Evolutionary conservation across 2,329 filamentous ascomycete species (phyloP).

Genomic region (Colletotrichum lini): DNA sequence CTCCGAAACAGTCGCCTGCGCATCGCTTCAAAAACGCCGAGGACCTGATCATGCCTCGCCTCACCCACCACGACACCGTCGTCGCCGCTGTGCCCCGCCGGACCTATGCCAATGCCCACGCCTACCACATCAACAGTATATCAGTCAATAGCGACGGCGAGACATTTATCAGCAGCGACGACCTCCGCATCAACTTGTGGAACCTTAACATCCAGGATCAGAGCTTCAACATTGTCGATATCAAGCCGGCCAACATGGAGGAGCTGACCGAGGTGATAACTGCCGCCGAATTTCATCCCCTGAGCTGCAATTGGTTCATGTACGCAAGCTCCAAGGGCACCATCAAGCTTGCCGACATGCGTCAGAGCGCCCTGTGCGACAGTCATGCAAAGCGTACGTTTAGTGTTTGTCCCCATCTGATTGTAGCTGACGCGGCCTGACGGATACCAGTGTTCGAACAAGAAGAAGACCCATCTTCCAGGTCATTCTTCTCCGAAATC

Average conservation of each 20-base stretch:
- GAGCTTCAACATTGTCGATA: slow-evolving; percentile 99
- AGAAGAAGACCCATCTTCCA: slow-evolving; percentile 96
- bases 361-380: slow-evolving; percentile 95
- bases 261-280: slow-evolving; percentile 99
- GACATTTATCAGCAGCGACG: slow-evolving; percentile 99
- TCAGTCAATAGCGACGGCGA: slow-evolving; percentile 99
- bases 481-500: slow-evolving; percentile 99
- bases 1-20: slow-evolving; percentile 79
- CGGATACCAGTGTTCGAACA: slow-evolving; percentile 88
- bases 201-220: slow-evolving; percentile 99
- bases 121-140: slow-evolving; percentile 99
- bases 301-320: slow-evolving; percentile 99
- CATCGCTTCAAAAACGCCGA: slow-evolving; percentile 83
- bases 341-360: slow-evolving; percentile 99
- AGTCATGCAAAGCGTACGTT: slow-evolving; percentile 92
- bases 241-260: slow-evolving; percentile 99
- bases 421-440: not conserved
- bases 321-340: slow-evolving; percentile 99
- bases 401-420: not conserved
- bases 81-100: slow-evolving; percentile 95
- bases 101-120: slow-evolving; percentile 98
- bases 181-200: slow-evolving; percentile 98
- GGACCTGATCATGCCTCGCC: slow-evolving; percentile 91
- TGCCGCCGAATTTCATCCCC: slow-evolving; percentile 95
- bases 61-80: slow-evolving; percentile 98